Evolutionary conservation across 2,329 filamentous ascomycete species (phyloP).

Genomic region (Volutella citrinella): DNA sequence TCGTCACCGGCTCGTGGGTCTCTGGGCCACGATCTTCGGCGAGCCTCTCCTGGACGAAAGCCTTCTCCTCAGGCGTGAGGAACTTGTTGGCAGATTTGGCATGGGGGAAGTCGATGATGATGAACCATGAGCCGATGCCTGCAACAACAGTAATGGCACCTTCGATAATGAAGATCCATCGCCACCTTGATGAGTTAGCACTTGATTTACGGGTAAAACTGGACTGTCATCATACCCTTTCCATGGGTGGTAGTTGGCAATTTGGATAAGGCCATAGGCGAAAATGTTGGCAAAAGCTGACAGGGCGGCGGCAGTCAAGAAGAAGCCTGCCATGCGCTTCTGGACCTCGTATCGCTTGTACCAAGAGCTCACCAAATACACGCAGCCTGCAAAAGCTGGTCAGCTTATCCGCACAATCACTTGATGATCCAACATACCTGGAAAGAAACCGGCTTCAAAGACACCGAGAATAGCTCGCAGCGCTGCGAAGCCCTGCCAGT

Average conservation of each 20-base stretch:
- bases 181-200: constrained; percentile 5
- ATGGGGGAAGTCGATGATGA: constrained; percentile 18
- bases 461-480: constrained; percentile 10
- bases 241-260: constrained; percentile 10
- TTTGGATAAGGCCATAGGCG: constrained; percentile 12
- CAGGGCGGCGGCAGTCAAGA: constrained; percentile 7
- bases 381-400: constrained; percentile 3
- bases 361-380: constrained; percentile 13
- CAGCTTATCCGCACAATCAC: no score
- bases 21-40: constrained; percentile 8
- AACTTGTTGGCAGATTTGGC: constrained; percentile 12
- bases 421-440: constrained; percentile 4
- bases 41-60: constrained; percentile 10
- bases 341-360: constrained; percentile 15
- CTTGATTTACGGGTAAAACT: not conserved
- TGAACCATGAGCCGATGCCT: constrained; percentile 14
- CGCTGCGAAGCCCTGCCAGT: constrained; percentile 9
- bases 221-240: constrained; percentile 13
- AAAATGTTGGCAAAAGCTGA: constrained; percentile 16
- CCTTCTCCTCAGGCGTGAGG: constrained; percentile 8
- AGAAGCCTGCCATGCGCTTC: constrained; percentile 13
- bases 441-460: constrained; percentile 16
- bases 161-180: constrained; percentile 18
- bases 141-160: constrained; percentile 12
- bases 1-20: constrained; percentile 8